Evolutionary conservation across 306 rosid genomes (phyloP), one percentile per base, ranked within the genome.

Genomic region (Dryas alaskensis): DNA sequence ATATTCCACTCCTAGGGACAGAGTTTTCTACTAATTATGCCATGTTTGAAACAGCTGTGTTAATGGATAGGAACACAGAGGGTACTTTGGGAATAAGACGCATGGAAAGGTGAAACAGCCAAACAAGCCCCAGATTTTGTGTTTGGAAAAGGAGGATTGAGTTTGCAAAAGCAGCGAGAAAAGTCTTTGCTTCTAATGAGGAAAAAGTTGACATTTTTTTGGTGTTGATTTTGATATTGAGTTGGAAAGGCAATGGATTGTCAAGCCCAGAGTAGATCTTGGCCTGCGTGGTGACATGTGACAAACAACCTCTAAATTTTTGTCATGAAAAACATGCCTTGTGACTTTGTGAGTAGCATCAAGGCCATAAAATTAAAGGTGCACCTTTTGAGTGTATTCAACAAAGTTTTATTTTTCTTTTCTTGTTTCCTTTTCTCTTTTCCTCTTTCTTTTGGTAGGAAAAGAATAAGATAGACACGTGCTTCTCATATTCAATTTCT

Each of bases 191-290:
- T 76, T 67, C 25, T 66, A 84, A 79, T 82, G 78, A 81, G 78
- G 63, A 78, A 40, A 84, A 86, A 72, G 83, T 86, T 60, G 81
- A 86, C 80, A 78, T 27, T 71, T 66, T 78, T 46, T 49, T 74
- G 78, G 81, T 79, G 78, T 19, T 75, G 88, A 83, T 60, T 79
- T 87, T 79, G 81, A 80, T 84, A 53, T 78, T 52, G 86, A 81
- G 91, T 83, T 79, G 85, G 76, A 81, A 86, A 85, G 90, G 81
- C 72, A 57, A 19, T 9, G 70, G 79, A 44, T 61, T 83, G 85
- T 76, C 75, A 69, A 76, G 67, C 74, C 39, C 27, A 72, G 72
- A 58, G 68, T 70, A 67, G 82, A 80, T 84, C 44, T 72, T 61
- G 67, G 69, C 71, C 75, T 58, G 61, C 75, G 71, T 77, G 81